A percentile compares a stretch with the other conserved stretches of the same genome.
Conservation (phyloP, 768 basidiomycete species). For the Suillus hirtellus region DNA sequence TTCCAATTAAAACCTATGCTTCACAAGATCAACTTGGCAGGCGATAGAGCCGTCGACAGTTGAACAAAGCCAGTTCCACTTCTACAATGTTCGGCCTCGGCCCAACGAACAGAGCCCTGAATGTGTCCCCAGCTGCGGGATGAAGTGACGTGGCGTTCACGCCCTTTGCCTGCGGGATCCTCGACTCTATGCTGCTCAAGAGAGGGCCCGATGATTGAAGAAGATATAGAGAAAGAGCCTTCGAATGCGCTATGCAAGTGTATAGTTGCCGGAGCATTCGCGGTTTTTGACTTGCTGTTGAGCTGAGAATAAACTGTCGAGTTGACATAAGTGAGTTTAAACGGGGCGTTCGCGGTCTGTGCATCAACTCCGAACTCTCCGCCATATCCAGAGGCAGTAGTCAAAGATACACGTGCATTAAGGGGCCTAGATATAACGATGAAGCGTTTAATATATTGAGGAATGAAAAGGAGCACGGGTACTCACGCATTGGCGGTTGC, state of each 20-base stretch:
- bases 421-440: slow-evolving; percentile 18
- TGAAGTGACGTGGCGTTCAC: slow-evolving; percentile 1
- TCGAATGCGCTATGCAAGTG: slow-evolving; percentile 38
- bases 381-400: slow-evolving; percentile 15
- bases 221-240: slow-evolving; percentile 36
- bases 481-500: not conserved
- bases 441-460: not conserved
- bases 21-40: slow-evolving; percentile 9
- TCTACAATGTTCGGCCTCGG: not conserved
- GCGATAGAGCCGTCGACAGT: slow-evolving; percentile 6
- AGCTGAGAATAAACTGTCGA: slow-evolving; percentile 38
- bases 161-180: slow-evolving; percentile 7
- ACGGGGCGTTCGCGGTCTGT: slow-evolving; percentile 34
- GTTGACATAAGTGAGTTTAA: slow-evolving; percentile 31
- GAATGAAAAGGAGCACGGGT: not conserved
- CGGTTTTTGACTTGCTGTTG: slow-evolving; percentile 27
- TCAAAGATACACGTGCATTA: slow-evolving; percentile 18
- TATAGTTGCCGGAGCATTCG: slow-evolving; percentile 38
- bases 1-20: not conserved
- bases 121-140: not conserved
- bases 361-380: slow-evolving; percentile 35
- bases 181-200: slow-evolving; percentile 4
- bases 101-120: slow-evolving; percentile 11
- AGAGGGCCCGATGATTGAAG: slow-evolving; percentile 17
- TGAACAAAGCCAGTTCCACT: not conserved